Conservation (phyloP, 371 early-diverging fungal genomes). For the Lichtheimia ramosa region DNA sequence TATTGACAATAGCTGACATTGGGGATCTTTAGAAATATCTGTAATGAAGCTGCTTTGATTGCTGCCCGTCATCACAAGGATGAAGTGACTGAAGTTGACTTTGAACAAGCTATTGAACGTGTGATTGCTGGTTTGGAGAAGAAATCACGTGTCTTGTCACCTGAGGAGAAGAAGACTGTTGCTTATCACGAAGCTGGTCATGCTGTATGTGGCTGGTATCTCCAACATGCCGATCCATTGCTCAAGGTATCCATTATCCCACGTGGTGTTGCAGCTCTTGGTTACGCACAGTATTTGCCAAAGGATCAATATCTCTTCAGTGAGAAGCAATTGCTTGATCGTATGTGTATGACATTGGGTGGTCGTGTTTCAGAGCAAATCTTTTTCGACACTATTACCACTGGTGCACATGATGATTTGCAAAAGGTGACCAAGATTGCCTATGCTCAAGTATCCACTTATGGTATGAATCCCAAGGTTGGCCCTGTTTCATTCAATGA, state of each 20-base stretch:
- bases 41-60: conserved; percentile 99
- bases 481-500: conserved; percentile 87
- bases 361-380: conserved; percentile 95
- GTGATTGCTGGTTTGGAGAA: conserved; percentile 98
- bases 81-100: conserved; percentile 82
- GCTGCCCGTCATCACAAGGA: conserved; percentile 87
- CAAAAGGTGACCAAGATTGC: conserved; percentile 98
- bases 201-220: conserved; percentile 98
- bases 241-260: conserved; percentile 98
- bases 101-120: conserved; percentile 97
- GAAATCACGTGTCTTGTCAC: conserved; percentile 92
- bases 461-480: conserved; percentile 92
- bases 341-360: conserved; percentile 98
- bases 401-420: conserved; percentile 92
- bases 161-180: conserved; percentile 98
- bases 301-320: conserved; percentile 96
- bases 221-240: conserved; percentile 94
- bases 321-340: conserved; percentile 89
- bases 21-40: conserved; percentile 96
- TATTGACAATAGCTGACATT: too few relatives aligned
- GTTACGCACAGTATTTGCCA: conserved; percentile 98
- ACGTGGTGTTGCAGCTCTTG: conserved; percentile 93
- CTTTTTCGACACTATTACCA: conserved; percentile 90
- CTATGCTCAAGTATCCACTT: conserved; percentile 90
- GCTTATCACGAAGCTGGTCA: conserved; percentile 99